Evolutionary conservation across 2,329 filamentous ascomycete species (phyloP).

Genomic region (Exophiala oligosperma): DNA sequence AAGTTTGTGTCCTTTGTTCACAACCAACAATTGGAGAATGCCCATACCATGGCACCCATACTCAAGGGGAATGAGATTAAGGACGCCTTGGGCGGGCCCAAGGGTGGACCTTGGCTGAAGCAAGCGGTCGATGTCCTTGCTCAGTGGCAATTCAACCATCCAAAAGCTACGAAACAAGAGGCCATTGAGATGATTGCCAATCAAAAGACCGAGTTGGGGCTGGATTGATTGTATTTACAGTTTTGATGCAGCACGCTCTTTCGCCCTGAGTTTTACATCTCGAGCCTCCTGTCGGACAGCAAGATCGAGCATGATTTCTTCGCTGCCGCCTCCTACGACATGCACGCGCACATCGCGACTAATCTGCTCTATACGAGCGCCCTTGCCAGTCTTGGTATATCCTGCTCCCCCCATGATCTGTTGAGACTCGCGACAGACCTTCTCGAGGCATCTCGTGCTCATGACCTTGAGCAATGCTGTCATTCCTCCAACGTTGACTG

Average conservation of each 20-base stretch:
- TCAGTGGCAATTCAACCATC: slow-evolving; percentile 83
- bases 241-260: slow-evolving; percentile 23
- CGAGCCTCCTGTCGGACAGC: slow-evolving; percentile 70
- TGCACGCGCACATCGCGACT: slow-evolving; percentile 63
- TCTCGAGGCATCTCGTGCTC: slow-evolving; percentile 54
- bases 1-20: slow-evolving; percentile 54
- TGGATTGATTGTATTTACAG: slow-evolving; percentile 21
- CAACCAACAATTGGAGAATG: slow-evolving; percentile 53
- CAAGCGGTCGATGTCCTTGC: slow-evolving; percentile 76
- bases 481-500: slow-evolving; percentile 64
- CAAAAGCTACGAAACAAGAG: slow-evolving; percentile 29
- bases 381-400: slow-evolving; percentile 68
- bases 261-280: slow-evolving; percentile 49
- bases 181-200: slow-evolving; percentile 51
- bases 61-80: slow-evolving; percentile 76
- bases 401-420: slow-evolving; percentile 68
- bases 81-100: slow-evolving; percentile 62
- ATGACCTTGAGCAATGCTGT: slow-evolving; percentile 71
- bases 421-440: slow-evolving; percentile 56
- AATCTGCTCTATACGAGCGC: slow-evolving; percentile 69
- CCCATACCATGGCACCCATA: slow-evolving; percentile 53
- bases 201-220: slow-evolving; percentile 55
- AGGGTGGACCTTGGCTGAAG: slow-evolving; percentile 81
- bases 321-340: slow-evolving; percentile 66
- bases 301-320: slow-evolving; percentile 72